Percentiles rank a stretch among this genome's conserved stretches.
Evolutionary conservation across 805 yeast species (phyloP).

Genomic region (Wickerhamomyces mucosus): DNA sequence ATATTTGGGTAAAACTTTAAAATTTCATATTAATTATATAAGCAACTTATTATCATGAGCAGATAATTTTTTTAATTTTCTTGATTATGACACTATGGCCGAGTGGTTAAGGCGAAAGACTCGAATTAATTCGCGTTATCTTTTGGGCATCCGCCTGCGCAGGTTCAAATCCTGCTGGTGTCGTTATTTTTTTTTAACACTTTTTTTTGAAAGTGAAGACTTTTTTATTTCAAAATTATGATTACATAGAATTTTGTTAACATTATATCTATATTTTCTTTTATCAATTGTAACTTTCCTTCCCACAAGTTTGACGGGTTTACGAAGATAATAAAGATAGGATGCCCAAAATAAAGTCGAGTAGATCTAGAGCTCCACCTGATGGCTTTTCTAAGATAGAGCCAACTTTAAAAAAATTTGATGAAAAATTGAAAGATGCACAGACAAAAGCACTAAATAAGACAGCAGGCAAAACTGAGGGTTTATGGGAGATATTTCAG

Average conservation of each 20-base stretch:
- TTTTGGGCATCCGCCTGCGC: conserved; percentile 41
- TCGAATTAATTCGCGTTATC: conserved; percentile 27
- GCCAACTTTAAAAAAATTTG: conserved; percentile 55
- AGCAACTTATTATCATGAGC: too few species aligned
- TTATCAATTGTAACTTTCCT: background rate
- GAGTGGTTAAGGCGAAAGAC: conserved; percentile 42
- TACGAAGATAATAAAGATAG: background rate
- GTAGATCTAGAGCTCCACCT: conserved; percentile 48
- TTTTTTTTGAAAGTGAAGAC: background rate
- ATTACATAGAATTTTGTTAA: background rate
- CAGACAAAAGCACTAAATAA: conserved; percentile 30
- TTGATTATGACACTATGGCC: conserved; percentile 39
- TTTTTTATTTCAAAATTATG: background rate
- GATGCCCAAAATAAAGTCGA: conserved; percentile 39
- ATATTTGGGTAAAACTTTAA: too few species aligned
- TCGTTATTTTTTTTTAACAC: conserved; percentile 22
- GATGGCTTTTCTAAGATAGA: conserved; percentile 63
- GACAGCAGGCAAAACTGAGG: conserved; percentile 40
- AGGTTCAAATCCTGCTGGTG: conserved; percentile 40
- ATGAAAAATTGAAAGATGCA: conserved; percentile 44
- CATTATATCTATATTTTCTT: background rate
- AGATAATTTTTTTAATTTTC: too few species aligned
- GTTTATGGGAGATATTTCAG: conserved; percentile 61
- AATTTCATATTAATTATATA: too few species aligned
- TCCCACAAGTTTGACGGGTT: background rate